Conservation (phyloP, 805 yeast species). For the Tetrapisispora pingtungensis region DNA sequence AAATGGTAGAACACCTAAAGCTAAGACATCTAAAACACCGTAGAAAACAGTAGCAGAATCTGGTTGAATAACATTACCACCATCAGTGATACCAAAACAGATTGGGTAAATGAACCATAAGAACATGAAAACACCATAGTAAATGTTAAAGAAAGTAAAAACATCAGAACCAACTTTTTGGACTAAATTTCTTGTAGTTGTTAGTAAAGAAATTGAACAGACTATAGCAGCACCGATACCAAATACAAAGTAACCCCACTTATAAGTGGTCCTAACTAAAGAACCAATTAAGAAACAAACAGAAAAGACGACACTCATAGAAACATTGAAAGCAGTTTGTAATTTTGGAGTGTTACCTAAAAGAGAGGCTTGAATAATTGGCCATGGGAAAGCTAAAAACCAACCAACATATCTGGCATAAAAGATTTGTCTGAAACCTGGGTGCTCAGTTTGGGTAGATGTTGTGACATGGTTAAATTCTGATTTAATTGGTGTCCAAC, state of each 20-base stretch:
- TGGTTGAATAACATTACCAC: constrained; percentile 51
- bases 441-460: constrained; percentile 16
- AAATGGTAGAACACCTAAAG: constrained; percentile 30
- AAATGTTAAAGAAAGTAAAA: constrained; percentile 13
- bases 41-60: constrained; percentile 51
- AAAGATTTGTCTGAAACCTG: constrained; percentile 43
- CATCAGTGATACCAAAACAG: constrained; percentile 35
- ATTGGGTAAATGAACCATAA: constrained; percentile 36
- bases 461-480: constrained; percentile 42
- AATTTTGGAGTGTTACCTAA: constrained; percentile 19
- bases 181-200: constrained; percentile 19
- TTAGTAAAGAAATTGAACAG: constrained; percentile 15
- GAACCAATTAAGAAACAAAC: constrained; percentile 37
- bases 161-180: constrained; percentile 16
- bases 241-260: constrained; percentile 44
- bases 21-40: constrained; percentile 45
- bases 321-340: constrained; percentile 24
- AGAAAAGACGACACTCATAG: constrained; percentile 34
- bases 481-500: constrained; percentile 40
- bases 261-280: constrained; percentile 37
- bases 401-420: constrained; percentile 49
- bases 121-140: constrained; percentile 17
- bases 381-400: constrained; percentile 43
- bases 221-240: constrained; percentile 22
- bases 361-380: constrained; percentile 29